Percentiles rank a stretch among this genome's conserved stretches.
These are phyloP conservation scores for Magnolia kwangsiensis DNA, from an alignment of 164 flowering plant genomes.

Conservation along the genomic window DNA sequence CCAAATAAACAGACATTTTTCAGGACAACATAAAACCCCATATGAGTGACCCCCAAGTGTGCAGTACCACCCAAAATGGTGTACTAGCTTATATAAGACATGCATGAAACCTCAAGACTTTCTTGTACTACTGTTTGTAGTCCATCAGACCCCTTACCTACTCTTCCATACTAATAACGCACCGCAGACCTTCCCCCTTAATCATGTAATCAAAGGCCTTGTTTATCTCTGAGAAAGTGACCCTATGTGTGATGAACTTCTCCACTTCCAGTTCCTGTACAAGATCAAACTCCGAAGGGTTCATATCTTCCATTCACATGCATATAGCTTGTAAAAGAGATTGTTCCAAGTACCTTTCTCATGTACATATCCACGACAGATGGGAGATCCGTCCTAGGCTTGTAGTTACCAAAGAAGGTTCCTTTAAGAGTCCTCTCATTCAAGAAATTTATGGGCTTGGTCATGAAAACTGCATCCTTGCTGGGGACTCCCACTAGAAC, in stretches of 20 bases:
- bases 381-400: conserved; percentile 32
- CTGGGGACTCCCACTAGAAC: conserved; percentile 69
- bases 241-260: conserved; percentile 29
- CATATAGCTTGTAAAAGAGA: conserved; percentile 10
- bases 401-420: conserved; percentile 37
- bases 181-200: conserved; percentile 27
- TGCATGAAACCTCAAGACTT: not conserved
- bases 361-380: conserved; percentile 31
- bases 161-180: conserved; percentile 36
- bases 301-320: not conserved
- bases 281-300: not conserved
- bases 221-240: conserved; percentile 30
- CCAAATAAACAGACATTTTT: not conserved
- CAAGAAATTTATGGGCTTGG: conserved; percentile 58
- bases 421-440: conserved; percentile 34
- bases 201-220: conserved; percentile 41
- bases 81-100: not conserved
- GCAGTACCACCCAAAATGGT: not conserved
- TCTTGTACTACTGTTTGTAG: not conserved
- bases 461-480: conserved; percentile 55
- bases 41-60: not conserved
- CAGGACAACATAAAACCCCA: not conserved
- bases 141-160: not conserved
- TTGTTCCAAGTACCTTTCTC: conserved; percentile 16
- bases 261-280: conserved; percentile 21